Evolutionary conservation across 208 protist species (phyloP).

Genomic region (Strigomonas oncopelti): DNA sequence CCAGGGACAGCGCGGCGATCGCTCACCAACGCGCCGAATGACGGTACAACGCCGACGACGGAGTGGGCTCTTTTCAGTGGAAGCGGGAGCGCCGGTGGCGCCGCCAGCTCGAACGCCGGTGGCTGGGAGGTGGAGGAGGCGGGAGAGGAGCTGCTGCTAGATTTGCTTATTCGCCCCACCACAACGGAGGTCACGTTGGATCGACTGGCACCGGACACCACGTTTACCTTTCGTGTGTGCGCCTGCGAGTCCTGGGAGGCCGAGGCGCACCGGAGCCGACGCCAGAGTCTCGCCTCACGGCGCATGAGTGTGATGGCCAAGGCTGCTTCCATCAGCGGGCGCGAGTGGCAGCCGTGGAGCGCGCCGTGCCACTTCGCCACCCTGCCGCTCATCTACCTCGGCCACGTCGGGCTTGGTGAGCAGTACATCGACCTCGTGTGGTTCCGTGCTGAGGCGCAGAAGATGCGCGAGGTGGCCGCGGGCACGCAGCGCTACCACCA

Average conservation of each 20-base stretch:
- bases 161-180: conserved; percentile 35
- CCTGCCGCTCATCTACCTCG: conserved; percentile 62
- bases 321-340: conserved; percentile 3
- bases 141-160: conserved; percentile 29
- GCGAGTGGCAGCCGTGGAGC: conserved; percentile 87
- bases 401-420: conserved; percentile 83
- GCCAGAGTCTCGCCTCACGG: conserved; percentile 4
- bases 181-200: conserved; percentile 37
- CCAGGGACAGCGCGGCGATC: not conserved
- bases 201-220: conserved; percentile 31
- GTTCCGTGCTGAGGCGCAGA: conserved; percentile 44
- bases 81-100: not conserved
- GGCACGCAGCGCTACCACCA: conserved; percentile 40
- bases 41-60: not conserved
- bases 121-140: not conserved
- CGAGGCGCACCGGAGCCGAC: not conserved
- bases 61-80: not conserved
- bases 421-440: conserved; percentile 91
- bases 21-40: not conserved
- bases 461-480: conserved; percentile 19
- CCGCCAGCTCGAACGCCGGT: too few species aligned
- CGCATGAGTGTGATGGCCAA: conserved; percentile 14
- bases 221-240: conserved; percentile 48
- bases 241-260: conserved; percentile 26
- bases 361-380: conserved; percentile 37